These are phyloP conservation scores for Coemansia sp. DNA, from an alignment of 192 early-diverging fungal species.

Conservation along the genomic window DNA sequence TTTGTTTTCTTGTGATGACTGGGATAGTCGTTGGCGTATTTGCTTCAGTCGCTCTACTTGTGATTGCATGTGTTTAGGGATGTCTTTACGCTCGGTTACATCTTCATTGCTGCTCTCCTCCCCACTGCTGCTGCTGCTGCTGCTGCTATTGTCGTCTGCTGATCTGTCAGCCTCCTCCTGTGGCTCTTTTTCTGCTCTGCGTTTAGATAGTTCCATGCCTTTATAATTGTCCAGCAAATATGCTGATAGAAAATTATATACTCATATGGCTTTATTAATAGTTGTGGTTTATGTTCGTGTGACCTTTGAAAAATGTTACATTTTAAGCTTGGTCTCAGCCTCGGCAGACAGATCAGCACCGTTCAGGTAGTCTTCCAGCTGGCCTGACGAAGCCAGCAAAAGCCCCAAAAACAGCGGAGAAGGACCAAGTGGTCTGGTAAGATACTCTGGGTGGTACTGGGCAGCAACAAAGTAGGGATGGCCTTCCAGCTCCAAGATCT, in stretches of 20 bases:
- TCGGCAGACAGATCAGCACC: conserved; percentile 24
- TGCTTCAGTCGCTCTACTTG: conserved; percentile 28
- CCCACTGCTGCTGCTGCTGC: conserved; percentile 12
- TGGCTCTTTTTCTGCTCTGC: no score
- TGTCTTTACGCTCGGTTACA: conserved; percentile 35
- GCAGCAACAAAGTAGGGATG: conserved; percentile 94
- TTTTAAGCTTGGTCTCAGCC: conserved; percentile 43
- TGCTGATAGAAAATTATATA: no score
- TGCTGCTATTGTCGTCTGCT: conserved; percentile 3
- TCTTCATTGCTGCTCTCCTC: conserved; percentile 21
- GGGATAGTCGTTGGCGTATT: conserved; percentile 22
- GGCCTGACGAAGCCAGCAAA: conserved; percentile 78
- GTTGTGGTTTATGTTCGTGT: no score
- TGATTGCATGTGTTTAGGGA: conserved; percentile 27
- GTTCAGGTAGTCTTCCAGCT: conserved; percentile 57
- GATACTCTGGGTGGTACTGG: conserved; percentile 98
- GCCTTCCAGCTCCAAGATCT: conserved; percentile 83
- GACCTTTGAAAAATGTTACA: conserved; percentile 11
- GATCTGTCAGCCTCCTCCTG: no score
- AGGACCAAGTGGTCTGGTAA: conserved; percentile 90
- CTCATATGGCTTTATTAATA: no score
- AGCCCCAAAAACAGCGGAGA: conserved; percentile 92
- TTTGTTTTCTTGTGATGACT: conserved; percentile 62
- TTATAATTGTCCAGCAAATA: no score
- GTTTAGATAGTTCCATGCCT: no score